These are phyloP conservation scores for Citrus sp. DNA, from an alignment of 345 rosid genomes.

Conservation along the genomic window DNA sequence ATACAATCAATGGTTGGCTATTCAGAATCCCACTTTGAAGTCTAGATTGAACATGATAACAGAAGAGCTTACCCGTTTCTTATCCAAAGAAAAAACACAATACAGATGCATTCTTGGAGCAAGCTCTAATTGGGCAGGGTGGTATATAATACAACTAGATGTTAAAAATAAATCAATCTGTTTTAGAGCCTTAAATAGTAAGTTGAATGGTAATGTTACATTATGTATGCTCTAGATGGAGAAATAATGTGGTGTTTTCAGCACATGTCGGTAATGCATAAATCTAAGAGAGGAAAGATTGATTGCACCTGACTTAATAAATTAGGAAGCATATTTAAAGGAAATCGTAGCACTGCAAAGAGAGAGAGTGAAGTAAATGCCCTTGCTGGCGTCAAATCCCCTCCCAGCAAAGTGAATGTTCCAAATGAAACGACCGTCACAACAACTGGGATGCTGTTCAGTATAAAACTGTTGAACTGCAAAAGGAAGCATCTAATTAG, in stretches of 20 bases:
- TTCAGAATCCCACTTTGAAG: not conserved
- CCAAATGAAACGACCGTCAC: slow-evolving; percentile 92
- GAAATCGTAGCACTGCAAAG: slow-evolving; percentile 72
- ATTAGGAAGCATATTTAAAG: slow-evolving; percentile 84
- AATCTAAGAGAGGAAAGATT: slow-evolving; percentile 5
- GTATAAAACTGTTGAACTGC: slow-evolving; percentile 85
- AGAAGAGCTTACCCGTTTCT: not conserved
- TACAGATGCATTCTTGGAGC: not conserved
- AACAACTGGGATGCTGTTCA: slow-evolving; percentile 83
- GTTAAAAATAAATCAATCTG: not conserved
- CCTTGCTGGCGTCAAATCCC: slow-evolving; percentile 88
- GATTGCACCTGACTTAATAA: slow-evolving; percentile 70
- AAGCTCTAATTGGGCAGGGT: not conserved
- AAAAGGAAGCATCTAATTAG: slow-evolving; percentile 16
- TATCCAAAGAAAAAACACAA: not conserved
- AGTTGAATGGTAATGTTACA: not conserved
- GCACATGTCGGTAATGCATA: not conserved
- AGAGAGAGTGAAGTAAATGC: slow-evolving; percentile 97
- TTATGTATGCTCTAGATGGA: not conserved
- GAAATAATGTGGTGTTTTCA: not conserved
- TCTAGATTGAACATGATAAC: not conserved
- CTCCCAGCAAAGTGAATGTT: slow-evolving; percentile 84
- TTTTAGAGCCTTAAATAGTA: not conserved
- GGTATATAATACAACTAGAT: not conserved
- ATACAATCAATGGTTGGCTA: not conserved